Percentiles rank a stretch among this genome's conserved stretches.
These are phyloP conservation scores for Brassica carinata DNA, from an alignment of 345 rosid species.

Conservation along the genomic window DNA sequence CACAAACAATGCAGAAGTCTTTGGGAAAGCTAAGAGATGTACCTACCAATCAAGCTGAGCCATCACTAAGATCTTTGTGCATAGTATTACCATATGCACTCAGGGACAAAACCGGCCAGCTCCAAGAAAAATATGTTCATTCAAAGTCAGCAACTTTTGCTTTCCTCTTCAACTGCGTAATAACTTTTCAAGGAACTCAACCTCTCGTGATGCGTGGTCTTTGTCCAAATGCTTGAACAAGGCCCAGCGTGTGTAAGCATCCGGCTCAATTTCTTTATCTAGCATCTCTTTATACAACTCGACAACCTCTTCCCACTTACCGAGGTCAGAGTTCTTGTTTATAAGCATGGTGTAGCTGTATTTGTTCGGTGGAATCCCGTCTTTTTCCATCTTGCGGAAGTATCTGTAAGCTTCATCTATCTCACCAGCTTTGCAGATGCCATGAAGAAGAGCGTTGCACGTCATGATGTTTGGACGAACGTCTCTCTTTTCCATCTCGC, in stretches of 20 bases:
- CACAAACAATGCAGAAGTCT: not conserved
- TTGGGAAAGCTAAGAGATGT: constrained; percentile 8
- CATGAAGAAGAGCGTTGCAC: constrained; percentile 66
- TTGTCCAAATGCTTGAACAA: constrained; percentile 59
- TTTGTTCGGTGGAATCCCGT: constrained; percentile 59
- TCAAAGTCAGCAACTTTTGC: constrained; percentile 15
- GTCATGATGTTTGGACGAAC: constrained; percentile 68
- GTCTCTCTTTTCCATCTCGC: constrained; percentile 60
- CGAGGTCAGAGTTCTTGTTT: constrained; percentile 50
- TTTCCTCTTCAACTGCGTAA: constrained; percentile 38
- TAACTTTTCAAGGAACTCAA: constrained; percentile 52
- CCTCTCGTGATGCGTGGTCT: constrained; percentile 51
- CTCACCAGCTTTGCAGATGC: constrained; percentile 59
- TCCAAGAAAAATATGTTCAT: constrained; percentile 20
- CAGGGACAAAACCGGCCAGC: constrained; percentile 25
- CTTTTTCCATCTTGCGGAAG: constrained; percentile 61
- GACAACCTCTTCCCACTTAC: constrained; percentile 63
- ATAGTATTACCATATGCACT: constrained; percentile 25
- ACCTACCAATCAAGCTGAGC: constrained; percentile 40
- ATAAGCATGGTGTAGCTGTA: constrained; percentile 78
- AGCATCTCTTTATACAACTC: constrained; percentile 73
- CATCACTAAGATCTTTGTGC: constrained; percentile 26
- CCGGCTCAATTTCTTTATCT: constrained; percentile 60
- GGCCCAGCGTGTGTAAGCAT: constrained; percentile 55
- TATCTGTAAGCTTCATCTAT: constrained; percentile 52